Evolutionary conservation across 139 green algal species (phyloP).

Genomic region (Pseudopediastrum boryanum): DNA sequence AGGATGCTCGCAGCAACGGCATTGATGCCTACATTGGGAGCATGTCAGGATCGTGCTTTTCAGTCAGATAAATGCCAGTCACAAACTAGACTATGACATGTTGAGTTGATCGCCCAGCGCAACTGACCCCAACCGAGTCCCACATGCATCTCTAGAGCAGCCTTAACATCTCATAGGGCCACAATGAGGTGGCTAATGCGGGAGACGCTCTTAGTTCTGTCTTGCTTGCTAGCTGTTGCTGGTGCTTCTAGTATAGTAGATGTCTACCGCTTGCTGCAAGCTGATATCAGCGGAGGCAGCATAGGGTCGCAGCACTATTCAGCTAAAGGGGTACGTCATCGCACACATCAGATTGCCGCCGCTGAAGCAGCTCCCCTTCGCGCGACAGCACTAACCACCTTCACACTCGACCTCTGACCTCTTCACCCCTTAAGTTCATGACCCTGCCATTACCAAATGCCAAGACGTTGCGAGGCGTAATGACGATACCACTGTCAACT

Average conservation of each 20-base stretch:
- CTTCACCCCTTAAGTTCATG: conserved; percentile 14
- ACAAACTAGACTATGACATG: neutral
- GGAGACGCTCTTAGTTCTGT: neutral
- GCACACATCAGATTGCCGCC: neutral
- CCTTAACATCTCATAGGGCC: neutral
- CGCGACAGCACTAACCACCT: neutral
- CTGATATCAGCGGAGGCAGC: neutral
- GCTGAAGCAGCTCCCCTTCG: neutral
- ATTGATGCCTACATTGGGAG: neutral
- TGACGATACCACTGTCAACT: too few relatives aligned
- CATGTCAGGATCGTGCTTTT: neutral
- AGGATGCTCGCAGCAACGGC: too few relatives aligned
- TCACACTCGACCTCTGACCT: neutral
- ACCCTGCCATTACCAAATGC: neutral
- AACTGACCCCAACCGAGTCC: neutral
- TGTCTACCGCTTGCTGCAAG: conserved; percentile 20
- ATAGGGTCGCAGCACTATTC: conserved; percentile 20
- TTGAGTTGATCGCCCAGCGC: neutral
- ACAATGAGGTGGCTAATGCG: neutral
- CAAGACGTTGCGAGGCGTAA: too few relatives aligned
- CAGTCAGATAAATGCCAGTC: neutral
- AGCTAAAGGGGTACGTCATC: conserved; percentile 16
- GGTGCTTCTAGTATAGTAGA: neutral
- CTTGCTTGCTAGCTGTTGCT: neutral
- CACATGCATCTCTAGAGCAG: neutral